Base-by-base conservation (phyloP, 495 filamentous ascomycete genomes). In the Durotheca rogersii region DNA sequence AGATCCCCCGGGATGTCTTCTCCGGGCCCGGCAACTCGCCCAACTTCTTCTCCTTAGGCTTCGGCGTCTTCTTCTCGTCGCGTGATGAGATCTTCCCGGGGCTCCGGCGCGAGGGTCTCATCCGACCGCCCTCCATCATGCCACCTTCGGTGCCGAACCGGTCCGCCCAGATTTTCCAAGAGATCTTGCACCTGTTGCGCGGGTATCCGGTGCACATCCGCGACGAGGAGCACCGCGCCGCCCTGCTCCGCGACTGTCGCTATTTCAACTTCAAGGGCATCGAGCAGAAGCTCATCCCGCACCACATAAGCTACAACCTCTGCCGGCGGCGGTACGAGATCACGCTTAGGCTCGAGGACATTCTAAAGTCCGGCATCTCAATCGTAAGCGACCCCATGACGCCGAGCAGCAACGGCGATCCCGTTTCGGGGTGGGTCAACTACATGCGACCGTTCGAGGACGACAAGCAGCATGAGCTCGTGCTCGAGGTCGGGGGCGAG, bases 41-140 rank as follows among this genome's bases (percentile, higher is more conserved):
- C 4, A 98, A 98, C 68, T 98, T 91, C 79, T 98, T 98, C 74
- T 83, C 89, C 4, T 80, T 98, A 5, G 92, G 92, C 41, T 95
- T 96, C 62, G 85, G 84, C 7, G 81, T 90, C 62, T 95, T 95
- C 74, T 94, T 96, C 70, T 81, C 83, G 18, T 82, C 82, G 1
- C 88, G 87, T 2, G 71, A 80, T 17, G 85, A 95, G 57, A 78
- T 90, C 33, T 96, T 96, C 60, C 92, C 92, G 0, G 93, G 93
- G 1, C 79, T 96, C 1, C 80, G 90, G 37, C 80, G 86, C 12
- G 78, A 82, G 42, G 82, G 82, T 12, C 81, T 96, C n/a, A 82
- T 98, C 7, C 87, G 92, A 5, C 92, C 92, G 1, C 92, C 92
- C 1, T 84, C 88, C 15, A 91, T 98, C 48, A 61, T 84, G 4